phyloP scores from a whole-genome alignment of 257 asterid genomes.

The Fraxinus pennsylvanica region DNA sequence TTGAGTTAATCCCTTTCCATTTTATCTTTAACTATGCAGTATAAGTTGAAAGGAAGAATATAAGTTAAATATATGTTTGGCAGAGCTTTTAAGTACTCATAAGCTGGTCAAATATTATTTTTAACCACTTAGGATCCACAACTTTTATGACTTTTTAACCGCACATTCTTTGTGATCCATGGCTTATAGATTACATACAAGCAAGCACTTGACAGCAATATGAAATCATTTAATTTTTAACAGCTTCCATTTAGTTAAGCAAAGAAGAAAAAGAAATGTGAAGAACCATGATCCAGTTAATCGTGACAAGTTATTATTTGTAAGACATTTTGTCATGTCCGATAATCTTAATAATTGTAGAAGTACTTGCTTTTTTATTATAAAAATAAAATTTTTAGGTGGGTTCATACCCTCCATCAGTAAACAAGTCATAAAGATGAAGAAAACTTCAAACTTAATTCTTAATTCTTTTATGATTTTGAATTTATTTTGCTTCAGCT shows the following conservation, averaged over 20 bases:
- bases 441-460: not conserved
- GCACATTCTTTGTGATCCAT: too few species aligned
- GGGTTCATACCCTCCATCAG: not conserved
- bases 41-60: not conserved
- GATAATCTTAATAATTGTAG: not conserved
- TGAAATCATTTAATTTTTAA: not conserved
- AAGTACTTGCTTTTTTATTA: not conserved
- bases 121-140: too few species aligned
- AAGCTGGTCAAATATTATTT: too few species aligned
- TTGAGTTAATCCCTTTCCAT: not conserved
- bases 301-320: not conserved
- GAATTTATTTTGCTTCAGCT: constrained; percentile 3
- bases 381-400: not conserved
- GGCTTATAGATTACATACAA: too few species aligned
- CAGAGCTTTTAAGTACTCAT: too few species aligned
- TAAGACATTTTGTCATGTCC: not conserved
- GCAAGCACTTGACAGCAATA: not conserved
- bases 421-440: not conserved
- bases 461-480: not conserved
- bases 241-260: not conserved
- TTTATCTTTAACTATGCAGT: not conserved
- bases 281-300: not conserved
- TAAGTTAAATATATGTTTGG: too few species aligned
- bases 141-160: too few species aligned
- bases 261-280: not conserved